Evolutionary conservation across 305 asterid genomes (phyloP), one percentile per base, ranked within the genome.

Genomic region (Plantago coronopus): DNA sequence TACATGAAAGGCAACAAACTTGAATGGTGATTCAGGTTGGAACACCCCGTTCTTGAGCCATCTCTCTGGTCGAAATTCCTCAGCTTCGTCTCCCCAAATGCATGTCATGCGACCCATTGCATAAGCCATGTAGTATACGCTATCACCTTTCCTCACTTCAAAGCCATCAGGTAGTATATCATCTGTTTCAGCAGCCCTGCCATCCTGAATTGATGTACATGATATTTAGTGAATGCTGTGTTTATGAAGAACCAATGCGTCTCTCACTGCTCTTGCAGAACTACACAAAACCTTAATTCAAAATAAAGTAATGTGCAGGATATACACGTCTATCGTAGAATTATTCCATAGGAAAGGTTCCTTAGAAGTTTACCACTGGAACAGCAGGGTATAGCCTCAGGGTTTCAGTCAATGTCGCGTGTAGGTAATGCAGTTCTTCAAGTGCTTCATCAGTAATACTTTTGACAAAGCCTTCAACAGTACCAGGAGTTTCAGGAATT

Each of bases 311-410:
- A 38, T 8, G 12, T 11, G 43, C 43, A 38, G 40, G 40, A 2
- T 38, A 10, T 38, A 31, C 3, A 31, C 38, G 38, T 31, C 1
- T 31, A 4, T 31, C 38, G 38, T 31, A 31, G 57, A 58, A 17
- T n/a, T n/a, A n/a, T n/a, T n/a, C n/a, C n/a, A n/a, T n/a, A n/a
- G n/a, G n/a, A n/a, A 34, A 54, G 49, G 42, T 19, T 66, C 27
- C 1, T 1, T 25, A 50, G 48, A n/a, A n/a, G 48, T 53, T 47
- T 83, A 88, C 96, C 78, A 73, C 69, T 19, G 95, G 95, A 21
- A 83, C 89, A 2, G 85, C 96, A 63, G 93, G 95, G 65, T 77
- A 83, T 2, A 88, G 80, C 81, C 91, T 83, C 72, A 88, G 64
- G 56, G 91, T 85, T 44, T 88, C 89, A 0, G 86, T 71, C 72